These are phyloP conservation scores for Apophysomyces ossiformis DNA, from an alignment of 371 early-diverging fungal species.

Conservation along the genomic window DNA sequence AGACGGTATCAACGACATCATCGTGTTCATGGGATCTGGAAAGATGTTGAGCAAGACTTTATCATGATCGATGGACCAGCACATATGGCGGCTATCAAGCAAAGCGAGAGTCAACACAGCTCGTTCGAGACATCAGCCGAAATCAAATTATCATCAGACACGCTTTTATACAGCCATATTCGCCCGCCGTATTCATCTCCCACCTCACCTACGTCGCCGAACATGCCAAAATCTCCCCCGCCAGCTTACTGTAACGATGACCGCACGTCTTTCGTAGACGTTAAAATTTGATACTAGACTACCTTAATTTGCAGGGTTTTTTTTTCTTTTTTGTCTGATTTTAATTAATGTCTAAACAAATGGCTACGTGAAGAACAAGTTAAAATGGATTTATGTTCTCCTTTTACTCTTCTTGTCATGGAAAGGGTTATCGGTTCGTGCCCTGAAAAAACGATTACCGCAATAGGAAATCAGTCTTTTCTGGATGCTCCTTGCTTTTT, in stretches of 20 bases:
- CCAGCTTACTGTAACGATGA: conserved; percentile 5
- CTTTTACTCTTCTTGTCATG: background rate
- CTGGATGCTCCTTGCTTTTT: too few relatives aligned
- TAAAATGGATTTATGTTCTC: background rate
- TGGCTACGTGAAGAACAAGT: background rate
- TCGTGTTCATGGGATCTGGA: conserved; percentile 4
- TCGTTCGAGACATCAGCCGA: background rate
- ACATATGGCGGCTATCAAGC: conserved; percentile 28
- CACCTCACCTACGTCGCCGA: background rate
- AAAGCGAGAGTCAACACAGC: conserved; percentile 17
- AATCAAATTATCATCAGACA: background rate
- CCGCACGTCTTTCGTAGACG: conserved; percentile 1
- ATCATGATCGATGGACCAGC: conserved; percentile 32
- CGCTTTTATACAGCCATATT: background rate
- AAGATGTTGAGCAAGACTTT: conserved; percentile 25
- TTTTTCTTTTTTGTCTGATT: background rate
- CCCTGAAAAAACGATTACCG: too few relatives aligned
- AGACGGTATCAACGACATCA: background rate
- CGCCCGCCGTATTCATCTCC: conserved; percentile 5
- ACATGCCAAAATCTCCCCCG: conserved; percentile 1
- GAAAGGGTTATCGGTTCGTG: background rate
- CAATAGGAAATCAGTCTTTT: too few relatives aligned
- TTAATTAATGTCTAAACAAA: background rate
- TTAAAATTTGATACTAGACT: conserved; percentile 9
- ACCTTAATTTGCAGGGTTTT: background rate